Conservation (phyloP, 805 yeast genomes). For the Pichia kluyveri region DNA sequence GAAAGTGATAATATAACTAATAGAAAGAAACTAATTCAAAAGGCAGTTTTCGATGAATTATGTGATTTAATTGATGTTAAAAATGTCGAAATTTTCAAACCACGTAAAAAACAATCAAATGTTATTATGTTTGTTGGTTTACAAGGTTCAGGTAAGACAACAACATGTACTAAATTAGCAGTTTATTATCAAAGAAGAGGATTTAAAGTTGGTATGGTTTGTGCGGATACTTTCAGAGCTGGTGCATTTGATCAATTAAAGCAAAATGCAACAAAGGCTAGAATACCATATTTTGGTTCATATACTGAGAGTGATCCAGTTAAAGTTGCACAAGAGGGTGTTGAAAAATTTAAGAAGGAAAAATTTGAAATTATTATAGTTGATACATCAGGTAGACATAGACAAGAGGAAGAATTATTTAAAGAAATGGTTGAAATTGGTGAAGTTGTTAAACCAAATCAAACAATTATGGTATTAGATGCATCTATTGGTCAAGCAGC, state of each 20-base stretch:
- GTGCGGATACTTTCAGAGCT: constrained; percentile 99
- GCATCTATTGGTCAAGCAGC: constrained; percentile 99
- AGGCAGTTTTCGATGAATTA: constrained; percentile 89
- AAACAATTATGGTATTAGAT: constrained; percentile 95
- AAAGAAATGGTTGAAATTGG: constrained; percentile 93
- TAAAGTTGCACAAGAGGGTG: constrained; percentile 85
- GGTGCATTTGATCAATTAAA: constrained; percentile 99
- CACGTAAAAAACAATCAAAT: constrained; percentile 70
- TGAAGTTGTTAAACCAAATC: constrained; percentile 82
- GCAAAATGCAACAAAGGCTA: constrained; percentile 93
- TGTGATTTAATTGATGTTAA: constrained; percentile 75
- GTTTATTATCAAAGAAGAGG: constrained; percentile 91
- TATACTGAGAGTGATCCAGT: constrained; percentile 96
- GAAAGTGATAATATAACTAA: constrained; percentile 50
- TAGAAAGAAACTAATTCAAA: constrained; percentile 75
- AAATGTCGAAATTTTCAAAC: constrained; percentile 45
- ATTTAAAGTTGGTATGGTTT: constrained; percentile 88
- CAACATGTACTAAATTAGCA: constrained; percentile 94
- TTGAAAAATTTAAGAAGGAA: constrained; percentile 80
- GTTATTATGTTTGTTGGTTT: constrained; percentile 97
- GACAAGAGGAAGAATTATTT: constrained; percentile 85
- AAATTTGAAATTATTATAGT: constrained; percentile 90
- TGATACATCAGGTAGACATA: constrained; percentile 97
- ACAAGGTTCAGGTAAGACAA: constrained; percentile 98
- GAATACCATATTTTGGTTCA: constrained; percentile 90